These are phyloP conservation scores for Neckera pumila DNA, from an alignment of 225 moss, liverwort and hornwort species.

Conservation along the genomic window DNA sequence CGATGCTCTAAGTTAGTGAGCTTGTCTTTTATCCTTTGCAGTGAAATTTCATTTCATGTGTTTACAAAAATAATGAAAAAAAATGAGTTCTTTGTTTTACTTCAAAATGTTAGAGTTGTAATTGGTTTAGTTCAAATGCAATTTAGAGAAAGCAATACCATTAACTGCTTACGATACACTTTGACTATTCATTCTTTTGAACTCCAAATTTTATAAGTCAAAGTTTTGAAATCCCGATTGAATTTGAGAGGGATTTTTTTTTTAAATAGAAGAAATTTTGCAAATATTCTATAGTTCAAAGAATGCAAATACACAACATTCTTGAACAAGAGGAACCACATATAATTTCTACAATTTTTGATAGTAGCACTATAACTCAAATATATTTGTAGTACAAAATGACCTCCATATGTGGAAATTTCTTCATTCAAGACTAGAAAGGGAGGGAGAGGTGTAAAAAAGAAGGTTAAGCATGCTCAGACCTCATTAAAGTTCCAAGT, in stretches of 20 bases:
- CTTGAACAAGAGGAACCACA: background rate
- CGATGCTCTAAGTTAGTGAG: no score
- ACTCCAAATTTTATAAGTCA: no score
- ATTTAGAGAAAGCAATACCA: background rate
- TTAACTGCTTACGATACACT: background rate
- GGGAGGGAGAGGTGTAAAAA: background rate
- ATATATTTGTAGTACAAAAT: background rate
- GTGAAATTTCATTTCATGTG: no score
- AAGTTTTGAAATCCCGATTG: background rate
- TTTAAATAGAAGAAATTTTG: background rate
- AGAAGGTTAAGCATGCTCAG: background rate
- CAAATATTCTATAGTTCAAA: background rate
- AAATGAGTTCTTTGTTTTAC: background rate
- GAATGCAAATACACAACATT: background rate
- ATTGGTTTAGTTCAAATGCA: background rate
- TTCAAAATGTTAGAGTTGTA: background rate
- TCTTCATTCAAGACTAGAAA: background rate
- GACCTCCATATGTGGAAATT: background rate
- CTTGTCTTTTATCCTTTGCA: no score
- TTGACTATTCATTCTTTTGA: background rate
- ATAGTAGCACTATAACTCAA: fast-evolving
- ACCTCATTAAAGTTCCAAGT: background rate
- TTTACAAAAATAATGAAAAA: no score
- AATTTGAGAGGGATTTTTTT: background rate
- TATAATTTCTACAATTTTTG: background rate